A percentile compares a stretch with the other conserved stretches of the same genome.
These are phyloP conservation scores for Leucocoprinus birnbaumii DNA, from an alignment of 768 basidiomycete species.

Conservation along the genomic window DNA sequence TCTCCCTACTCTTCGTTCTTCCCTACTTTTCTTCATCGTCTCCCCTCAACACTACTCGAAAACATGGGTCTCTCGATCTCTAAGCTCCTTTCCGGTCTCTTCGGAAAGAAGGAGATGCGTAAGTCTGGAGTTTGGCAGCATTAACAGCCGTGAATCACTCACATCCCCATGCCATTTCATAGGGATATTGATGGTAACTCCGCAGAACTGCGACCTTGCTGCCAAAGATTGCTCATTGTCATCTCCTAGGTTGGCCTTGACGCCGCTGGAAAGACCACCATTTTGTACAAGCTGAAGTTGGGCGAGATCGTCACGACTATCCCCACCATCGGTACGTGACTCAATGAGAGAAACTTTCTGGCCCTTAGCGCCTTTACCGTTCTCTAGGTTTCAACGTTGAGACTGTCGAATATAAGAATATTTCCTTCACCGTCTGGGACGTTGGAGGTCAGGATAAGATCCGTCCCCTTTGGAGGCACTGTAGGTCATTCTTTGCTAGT, in stretches of 20 bases:
- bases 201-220: conserved; percentile 18
- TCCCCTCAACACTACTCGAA: conserved; percentile 28
- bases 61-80: conserved; percentile 81
- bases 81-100: conserved; percentile 74
- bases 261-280: conserved; percentile 98
- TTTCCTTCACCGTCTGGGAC: conserved; percentile 99
- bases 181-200: conserved; percentile 94
- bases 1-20: conserved; percentile 24
- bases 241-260: conserved; percentile 88
- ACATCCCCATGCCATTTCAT: conserved; percentile 26
- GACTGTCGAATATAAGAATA: conserved; percentile 99
- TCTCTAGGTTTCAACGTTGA: conserved; percentile 97
- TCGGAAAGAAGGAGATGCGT: conserved; percentile 99
- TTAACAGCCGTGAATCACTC: conserved; percentile 24
- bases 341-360: conserved; percentile 9
- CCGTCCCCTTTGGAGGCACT: conserved; percentile 99
- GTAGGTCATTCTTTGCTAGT: conserved; percentile 48
- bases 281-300: conserved; percentile 98
- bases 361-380: conserved; percentile 19
- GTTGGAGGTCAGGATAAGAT: conserved; percentile 99
- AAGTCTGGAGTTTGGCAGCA: conserved; percentile 36
- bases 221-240: conserved; percentile 15
- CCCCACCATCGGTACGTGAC: conserved; percentile 90
- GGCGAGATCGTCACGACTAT: conserved; percentile 99
- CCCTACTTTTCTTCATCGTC: conserved; percentile 30